Evolutionary conservation across 2,329 filamentous ascomycete genomes (phyloP), one percentile per base, ranked within the genome.

Genomic region (Exophiala alcalophila): DNA sequence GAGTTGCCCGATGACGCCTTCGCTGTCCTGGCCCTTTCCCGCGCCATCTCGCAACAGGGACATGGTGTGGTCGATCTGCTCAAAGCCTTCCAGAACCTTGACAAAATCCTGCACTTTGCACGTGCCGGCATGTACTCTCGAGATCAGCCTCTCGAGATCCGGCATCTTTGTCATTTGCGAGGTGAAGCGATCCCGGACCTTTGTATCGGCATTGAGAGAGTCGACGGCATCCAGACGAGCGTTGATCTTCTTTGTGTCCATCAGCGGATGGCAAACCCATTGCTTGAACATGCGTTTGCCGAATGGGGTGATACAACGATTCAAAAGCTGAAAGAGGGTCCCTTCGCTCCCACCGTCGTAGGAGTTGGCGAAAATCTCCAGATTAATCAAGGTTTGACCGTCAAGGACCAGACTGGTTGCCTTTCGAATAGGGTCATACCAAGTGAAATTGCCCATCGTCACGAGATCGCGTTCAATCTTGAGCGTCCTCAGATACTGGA

Each of bases 1-100:
- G 26, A 98, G 77, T 39, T 89, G 82, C 44, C 89, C 86, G 28
- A 98, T 84, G 2, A 97, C 76, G 2, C 88, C 86, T 35, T 88
- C 83, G 2, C 84, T 86, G 18, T 54, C 50, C 20, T 28, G 4
- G 12, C 31, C 23, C 14, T 47, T 46, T n/a, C 82, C 78, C 39
- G 83, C 80, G 56, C 86, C 85, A 6, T 82, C 76, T 32, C 77
- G 74, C 1, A 97, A 75, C 15, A 97, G 74, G 37, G 80, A 78
- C 76, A 95, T 87, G 1, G 90, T 94, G 62, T 95, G 92, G 51
- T 96, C 89, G 31, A 98, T 97, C 65, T 96, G 91, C 68, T 97
- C 92, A 56, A 96, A 98, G 0, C 92, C 92, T 63, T 97, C 90
- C 0, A 98, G 73, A 0, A 97, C 91, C 33, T 83, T 85, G 31